Conservation (phyloP, 495 filamentous ascomycete species). For the Melanomma pulvis-pyrius region DNA sequence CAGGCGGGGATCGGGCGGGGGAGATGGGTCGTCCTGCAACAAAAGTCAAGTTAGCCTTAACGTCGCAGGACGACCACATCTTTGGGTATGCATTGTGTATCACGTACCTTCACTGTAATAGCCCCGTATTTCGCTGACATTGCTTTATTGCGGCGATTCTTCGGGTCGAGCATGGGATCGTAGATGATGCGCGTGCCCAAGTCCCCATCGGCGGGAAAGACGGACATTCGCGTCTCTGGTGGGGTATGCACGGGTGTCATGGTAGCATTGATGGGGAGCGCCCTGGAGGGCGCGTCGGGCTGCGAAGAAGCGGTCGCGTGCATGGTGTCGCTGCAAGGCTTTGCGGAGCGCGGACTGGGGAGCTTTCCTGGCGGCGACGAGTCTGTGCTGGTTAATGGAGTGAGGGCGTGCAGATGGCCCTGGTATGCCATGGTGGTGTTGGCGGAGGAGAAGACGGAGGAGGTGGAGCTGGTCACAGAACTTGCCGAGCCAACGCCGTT, state of each 20-base stretch:
- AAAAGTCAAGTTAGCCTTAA: slow-evolving; percentile 46
- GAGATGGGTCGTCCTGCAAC: slow-evolving; percentile 63
- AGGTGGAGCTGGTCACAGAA: slow-evolving; percentile 65
- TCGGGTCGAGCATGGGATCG: slow-evolving; percentile 74
- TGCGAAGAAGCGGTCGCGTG: slow-evolving; percentile 32
- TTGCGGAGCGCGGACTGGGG: slow-evolving; percentile 55
- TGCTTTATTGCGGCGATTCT: slow-evolving; percentile 41
- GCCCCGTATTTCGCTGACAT: slow-evolving; percentile 30
- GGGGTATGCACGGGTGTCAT: slow-evolving; percentile 57
- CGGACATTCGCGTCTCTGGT: slow-evolving; percentile 58
- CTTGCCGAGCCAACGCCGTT: slow-evolving; percentile 68
- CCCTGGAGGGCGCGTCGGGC: slow-evolving; percentile 27
- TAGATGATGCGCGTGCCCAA: slow-evolving; percentile 71
- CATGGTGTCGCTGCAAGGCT: slow-evolving; percentile 41
- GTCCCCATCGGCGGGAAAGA: slow-evolving; percentile 62
- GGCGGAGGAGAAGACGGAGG: slow-evolving; percentile 62
- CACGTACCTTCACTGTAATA: slow-evolving; percentile 62
- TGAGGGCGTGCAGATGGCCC: slow-evolving; percentile 59
- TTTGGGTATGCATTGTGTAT: slow-evolving; percentile 54
- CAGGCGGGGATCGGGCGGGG: slow-evolving; percentile 76
- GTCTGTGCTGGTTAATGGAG: slow-evolving; percentile 75
- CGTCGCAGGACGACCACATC: slow-evolving; percentile 40
- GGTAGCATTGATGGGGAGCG: slow-evolving; percentile 33
- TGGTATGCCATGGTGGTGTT: slow-evolving; percentile 50
- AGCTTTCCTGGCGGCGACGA: slow-evolving; percentile 70